Base-by-base conservation (phyloP, 148 eudicot genomes). In the Spergularia marina region DNA sequence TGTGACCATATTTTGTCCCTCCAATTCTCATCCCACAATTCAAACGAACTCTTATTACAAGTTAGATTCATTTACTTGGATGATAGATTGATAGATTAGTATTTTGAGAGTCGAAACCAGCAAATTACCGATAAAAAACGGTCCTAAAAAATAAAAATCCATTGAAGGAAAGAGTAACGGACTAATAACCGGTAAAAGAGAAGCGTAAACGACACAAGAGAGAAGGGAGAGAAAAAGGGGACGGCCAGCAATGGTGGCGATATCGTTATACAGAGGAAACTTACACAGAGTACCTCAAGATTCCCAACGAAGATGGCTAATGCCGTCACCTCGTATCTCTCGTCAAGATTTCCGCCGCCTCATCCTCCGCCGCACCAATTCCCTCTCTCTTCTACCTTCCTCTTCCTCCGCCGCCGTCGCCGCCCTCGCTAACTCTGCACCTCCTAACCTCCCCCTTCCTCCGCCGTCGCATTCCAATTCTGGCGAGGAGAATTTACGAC, bases 211-310 rank as follows among this genome's bases (percentile, higher is more conserved):
- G 12, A 59, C 18, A n/a, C 20, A 44, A 54, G 20, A 44, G 41
- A 44, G 10, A 63, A 23, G 14, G 7, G 40, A 21, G 18, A 6
- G 7, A 44, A 54, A 30, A 69, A 59, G 67, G 75, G 39, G 60
- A 20, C 36, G 11, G 44, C 34, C 12, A 59, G 36, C 30, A 53
- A 95, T 92, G 97, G 98, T 92, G 80, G 96, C 97, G 78, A 85
- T 95, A 59, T 90, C 96, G 39, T 68, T 92, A 56, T 88, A 95
- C 88, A 85, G 88, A 81, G 99, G 99, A 10, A 92, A 92, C 79
- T 89, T 95, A 72, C 99, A 92, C 83, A 76, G 87, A 47, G 87
- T 80, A 0, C 80, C 94, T 0, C 80, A 91, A 14, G 92, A 90
- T 68, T 68, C 80, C 0, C 88, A 90, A 0, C 90, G 92, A n/a